A percentile compares a stretch with the other conserved stretches of the same genome.
Evolutionary conservation across 306 rosid genomes (phyloP).

Genomic region (Potentilla sterilis): DNA sequence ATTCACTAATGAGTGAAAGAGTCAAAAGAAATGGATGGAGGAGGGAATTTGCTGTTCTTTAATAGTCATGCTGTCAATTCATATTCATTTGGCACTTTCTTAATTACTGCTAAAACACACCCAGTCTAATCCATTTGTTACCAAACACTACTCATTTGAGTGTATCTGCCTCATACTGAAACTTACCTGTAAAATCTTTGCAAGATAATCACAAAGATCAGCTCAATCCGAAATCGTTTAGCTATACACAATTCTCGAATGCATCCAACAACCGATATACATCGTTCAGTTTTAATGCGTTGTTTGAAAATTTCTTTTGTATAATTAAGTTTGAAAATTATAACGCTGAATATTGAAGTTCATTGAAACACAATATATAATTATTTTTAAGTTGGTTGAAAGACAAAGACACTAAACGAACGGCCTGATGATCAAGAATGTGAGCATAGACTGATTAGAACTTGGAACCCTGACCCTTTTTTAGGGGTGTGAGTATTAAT

Average conservation of each 20-base stretch:
- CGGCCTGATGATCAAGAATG: neutral
- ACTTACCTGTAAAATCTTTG: neutral
- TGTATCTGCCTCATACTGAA: neutral
- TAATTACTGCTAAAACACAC: constrained; percentile 14
- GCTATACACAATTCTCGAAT: neutral
- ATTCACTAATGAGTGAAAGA: no score
- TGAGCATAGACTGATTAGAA: neutral
- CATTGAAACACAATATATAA: neutral
- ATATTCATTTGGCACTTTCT: constrained; percentile 30
- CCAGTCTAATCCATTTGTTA: constrained; percentile 18
- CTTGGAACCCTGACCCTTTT: neutral
- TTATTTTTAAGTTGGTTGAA: no score
- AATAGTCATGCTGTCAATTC: neutral
- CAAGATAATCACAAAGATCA: neutral
- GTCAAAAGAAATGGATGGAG: neutral
- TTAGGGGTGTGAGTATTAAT: neutral
- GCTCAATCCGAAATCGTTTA: neutral
- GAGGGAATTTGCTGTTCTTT: neutral
- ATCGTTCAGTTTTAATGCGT: neutral
- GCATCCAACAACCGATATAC: neutral
- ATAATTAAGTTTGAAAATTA: neutral
- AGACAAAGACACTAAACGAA: neutral
- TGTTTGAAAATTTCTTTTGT: neutral
- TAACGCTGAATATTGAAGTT: neutral
- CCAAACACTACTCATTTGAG: constrained; percentile 9